Evolutionary conservation across 352 stramenopile genomes (phyloP).

Genomic region (Globisporangium apiculatum): DNA sequence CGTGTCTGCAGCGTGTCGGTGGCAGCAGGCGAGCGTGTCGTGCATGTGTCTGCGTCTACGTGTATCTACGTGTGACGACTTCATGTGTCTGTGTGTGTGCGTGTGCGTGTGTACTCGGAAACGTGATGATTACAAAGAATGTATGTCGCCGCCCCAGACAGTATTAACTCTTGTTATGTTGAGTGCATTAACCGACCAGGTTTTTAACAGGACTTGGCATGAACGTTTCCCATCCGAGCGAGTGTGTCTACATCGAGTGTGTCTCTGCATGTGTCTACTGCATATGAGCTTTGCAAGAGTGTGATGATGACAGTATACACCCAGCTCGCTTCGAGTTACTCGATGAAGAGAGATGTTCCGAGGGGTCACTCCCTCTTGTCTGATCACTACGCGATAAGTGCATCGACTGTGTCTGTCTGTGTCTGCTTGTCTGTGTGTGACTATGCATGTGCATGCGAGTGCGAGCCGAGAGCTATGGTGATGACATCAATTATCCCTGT

Average conservation of each 20-base stretch:
- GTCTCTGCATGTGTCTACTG: slow-evolving; percentile 1
- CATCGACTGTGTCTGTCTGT: slow-evolving; percentile 4
- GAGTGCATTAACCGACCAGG: slow-evolving; percentile 72
- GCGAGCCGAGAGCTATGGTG: slow-evolving; percentile 44
- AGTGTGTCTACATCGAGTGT: slow-evolving; percentile 1
- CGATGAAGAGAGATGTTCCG: slow-evolving; percentile 87
- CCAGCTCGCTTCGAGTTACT: slow-evolving; percentile 86
- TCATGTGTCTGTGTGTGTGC: not conserved
- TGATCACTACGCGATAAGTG: slow-evolving; percentile 49
- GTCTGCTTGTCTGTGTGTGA: slow-evolving; percentile 6
- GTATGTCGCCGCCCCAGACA: slow-evolving; percentile 88
- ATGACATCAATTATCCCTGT: slow-evolving; percentile 88
- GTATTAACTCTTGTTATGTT: slow-evolving; percentile 74
- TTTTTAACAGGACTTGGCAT: slow-evolving; percentile 82
- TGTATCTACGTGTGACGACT: too few relatives aligned
- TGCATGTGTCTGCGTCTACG: not conserved
- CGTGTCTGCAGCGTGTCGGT: not conserved
- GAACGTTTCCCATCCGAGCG: slow-evolving; percentile 51
- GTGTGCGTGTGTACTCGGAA: slow-evolving; percentile 20
- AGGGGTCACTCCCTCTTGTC: slow-evolving; percentile 87
- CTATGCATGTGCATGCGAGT: slow-evolving; percentile 7
- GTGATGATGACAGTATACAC: slow-evolving; percentile 87
- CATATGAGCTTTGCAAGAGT: slow-evolving; percentile 25
- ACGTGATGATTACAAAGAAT: slow-evolving; percentile 19
- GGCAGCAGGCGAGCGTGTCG: not conserved